Conservation (phyloP, 257 asterid species). For the Buddleja alternifolia region DNA sequence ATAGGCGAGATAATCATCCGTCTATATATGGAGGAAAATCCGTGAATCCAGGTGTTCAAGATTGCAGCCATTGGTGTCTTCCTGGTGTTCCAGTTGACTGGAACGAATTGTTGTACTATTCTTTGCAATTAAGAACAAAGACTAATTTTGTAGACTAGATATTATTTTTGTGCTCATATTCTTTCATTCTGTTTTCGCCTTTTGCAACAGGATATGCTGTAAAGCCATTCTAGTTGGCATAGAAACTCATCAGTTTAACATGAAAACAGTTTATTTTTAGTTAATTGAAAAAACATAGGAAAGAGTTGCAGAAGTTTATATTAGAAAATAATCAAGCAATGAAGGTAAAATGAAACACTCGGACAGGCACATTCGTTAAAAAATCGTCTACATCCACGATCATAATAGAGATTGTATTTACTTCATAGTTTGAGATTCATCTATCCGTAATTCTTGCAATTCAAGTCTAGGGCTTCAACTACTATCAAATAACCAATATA, state of each 20-base stretch:
- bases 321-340: too few relatives aligned
- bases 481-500: too few relatives aligned
- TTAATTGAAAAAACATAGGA: too few relatives aligned
- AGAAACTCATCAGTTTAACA: not conserved
- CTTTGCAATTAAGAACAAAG: constrained; percentile 38
- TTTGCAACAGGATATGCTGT: constrained; percentile 10
- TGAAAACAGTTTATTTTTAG: not conserved
- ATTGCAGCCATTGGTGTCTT: constrained; percentile 99
- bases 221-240: not conserved
- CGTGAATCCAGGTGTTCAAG: constrained; percentile 54
- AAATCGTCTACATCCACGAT: too few relatives aligned
- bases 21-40: constrained; percentile 69
- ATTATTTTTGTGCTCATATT: not conserved
- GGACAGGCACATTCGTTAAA: too few relatives aligned
- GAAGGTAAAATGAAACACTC: too few relatives aligned
- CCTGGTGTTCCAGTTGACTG: constrained; percentile 96
- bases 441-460: too few relatives aligned
- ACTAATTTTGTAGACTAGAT: constrained; percentile 23
- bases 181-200: not conserved
- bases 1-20: constrained; percentile 88
- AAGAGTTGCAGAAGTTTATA: too few relatives aligned
- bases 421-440: too few relatives aligned
- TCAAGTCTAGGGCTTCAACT: too few relatives aligned
- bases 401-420: too few relatives aligned
- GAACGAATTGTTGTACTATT: constrained; percentile 73